phyloP scores from a whole-genome alignment of 208 protist species.

The Trypanosoma rangeli region DNA sequence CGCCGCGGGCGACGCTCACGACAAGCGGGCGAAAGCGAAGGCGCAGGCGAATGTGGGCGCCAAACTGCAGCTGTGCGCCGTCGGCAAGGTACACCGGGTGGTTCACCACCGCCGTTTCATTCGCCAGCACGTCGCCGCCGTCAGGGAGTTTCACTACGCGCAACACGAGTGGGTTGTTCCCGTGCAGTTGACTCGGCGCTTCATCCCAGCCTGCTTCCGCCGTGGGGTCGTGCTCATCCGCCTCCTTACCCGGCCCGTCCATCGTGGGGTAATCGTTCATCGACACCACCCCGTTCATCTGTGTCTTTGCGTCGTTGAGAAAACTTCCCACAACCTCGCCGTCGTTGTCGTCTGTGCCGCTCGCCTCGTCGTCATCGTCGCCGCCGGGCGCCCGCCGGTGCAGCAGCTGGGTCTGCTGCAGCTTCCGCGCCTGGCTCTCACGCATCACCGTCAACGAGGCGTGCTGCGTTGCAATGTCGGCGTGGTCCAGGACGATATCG shows the following conservation, averaged over 20 bases:
- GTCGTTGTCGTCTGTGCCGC: neutral
- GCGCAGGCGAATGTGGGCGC: constrained; percentile 34
- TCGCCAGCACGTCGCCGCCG: constrained; percentile 29
- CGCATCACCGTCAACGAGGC: constrained; percentile 63
- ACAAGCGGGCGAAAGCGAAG: constrained; percentile 73
- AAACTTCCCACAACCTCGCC: constrained; percentile 20
- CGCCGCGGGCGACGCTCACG: constrained; percentile 50
- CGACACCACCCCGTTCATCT: constrained; percentile 1
- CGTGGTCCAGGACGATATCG: constrained; percentile 43
- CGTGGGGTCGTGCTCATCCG: neutral
- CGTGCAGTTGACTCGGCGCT: constrained; percentile 2
- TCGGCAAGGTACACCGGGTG: constrained; percentile 41
- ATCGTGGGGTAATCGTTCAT: neutral
- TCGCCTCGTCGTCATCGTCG: neutral
- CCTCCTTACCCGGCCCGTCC: neutral
- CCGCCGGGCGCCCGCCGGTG: neutral
- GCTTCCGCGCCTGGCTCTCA: constrained; percentile 35
- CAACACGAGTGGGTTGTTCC: constrained; percentile 53
- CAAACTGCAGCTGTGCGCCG: constrained; percentile 53
- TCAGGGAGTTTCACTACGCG: constrained; percentile 41
- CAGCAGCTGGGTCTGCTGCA: neutral
- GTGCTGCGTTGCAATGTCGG: constrained; percentile 48
- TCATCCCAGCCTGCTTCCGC: neutral
- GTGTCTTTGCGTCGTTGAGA: constrained; percentile 18
- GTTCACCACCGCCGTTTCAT: constrained; percentile 35